These are phyloP conservation scores for Yarrowia sp. DNA, from an alignment of 805 yeast species.

Conservation along the genomic window DNA sequence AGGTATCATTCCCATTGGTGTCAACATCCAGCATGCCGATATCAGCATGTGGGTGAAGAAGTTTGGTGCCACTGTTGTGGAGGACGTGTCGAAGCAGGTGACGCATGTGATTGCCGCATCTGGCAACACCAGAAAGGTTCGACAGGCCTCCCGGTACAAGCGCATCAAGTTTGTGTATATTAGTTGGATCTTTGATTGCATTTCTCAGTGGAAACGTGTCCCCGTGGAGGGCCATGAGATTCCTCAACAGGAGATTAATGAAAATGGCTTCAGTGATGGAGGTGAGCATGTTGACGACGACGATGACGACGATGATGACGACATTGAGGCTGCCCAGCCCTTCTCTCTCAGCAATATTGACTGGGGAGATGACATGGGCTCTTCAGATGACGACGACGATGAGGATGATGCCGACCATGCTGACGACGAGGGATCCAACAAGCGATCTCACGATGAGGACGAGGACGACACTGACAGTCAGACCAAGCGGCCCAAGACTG, in stretches of 20 bases:
- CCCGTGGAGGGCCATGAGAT: slow-evolving; percentile 62
- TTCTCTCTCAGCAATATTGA: slow-evolving; percentile 26
- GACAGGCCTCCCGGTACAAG: slow-evolving; percentile 71
- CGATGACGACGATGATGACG: slow-evolving; percentile 41
- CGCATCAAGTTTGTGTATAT: slow-evolving; percentile 81
- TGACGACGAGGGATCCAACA: slow-evolving; percentile 39
- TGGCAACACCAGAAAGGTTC: slow-evolving; percentile 82
- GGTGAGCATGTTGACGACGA: slow-evolving; percentile 42
- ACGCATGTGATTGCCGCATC: slow-evolving; percentile 89
- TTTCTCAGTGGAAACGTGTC: slow-evolving; percentile 76
- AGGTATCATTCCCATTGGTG: slow-evolving; percentile 88
- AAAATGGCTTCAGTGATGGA: slow-evolving; percentile 49
- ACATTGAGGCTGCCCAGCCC: slow-evolving; percentile 5
- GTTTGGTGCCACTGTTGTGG: slow-evolving; percentile 86
- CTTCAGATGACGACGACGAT: slow-evolving; percentile 37
- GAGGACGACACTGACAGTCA: slow-evolving; percentile 26
- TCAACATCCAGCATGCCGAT: slow-evolving; percentile 74
- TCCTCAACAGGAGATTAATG: slow-evolving; percentile 38
- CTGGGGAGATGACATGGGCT: slow-evolving; percentile 38
- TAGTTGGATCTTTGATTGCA: slow-evolving; percentile 89
- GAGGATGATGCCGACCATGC: slow-evolving; percentile 39
- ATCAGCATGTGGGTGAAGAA: slow-evolving; percentile 91
- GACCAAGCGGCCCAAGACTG: slow-evolving; percentile 40
- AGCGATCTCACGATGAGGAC: slow-evolving; percentile 38
- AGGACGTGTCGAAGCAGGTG: slow-evolving; percentile 71